A percentile compares a stretch with the other conserved stretches of the same genome.
These are phyloP conservation scores for Claviceps fusiformis DNA, from an alignment of 2,329 filamentous ascomycete genomes.

Conservation along the genomic window DNA sequence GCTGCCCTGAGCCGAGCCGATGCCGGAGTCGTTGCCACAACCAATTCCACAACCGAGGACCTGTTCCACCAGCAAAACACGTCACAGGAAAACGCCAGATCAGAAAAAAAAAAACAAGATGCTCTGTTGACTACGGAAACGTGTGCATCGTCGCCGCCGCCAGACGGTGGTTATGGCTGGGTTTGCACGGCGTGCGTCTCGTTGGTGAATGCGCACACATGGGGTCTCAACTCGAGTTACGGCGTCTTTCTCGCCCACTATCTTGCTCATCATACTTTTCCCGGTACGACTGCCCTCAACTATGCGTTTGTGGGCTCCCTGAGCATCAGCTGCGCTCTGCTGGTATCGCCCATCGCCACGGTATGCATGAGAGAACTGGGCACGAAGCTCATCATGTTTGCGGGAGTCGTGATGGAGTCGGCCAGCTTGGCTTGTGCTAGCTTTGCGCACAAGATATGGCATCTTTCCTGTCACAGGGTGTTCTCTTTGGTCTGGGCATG, in stretches of 20 bases:
- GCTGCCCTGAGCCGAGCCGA: neutral
- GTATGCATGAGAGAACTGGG: constrained; percentile 45
- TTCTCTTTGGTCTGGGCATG: constrained; percentile 67
- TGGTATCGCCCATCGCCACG: constrained; percentile 57
- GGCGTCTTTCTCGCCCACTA: constrained; percentile 44
- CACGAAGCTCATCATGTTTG: constrained; percentile 48
- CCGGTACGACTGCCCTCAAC: constrained; percentile 47
- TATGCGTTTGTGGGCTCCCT: constrained; percentile 61
- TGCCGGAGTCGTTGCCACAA: neutral
- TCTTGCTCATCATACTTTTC: constrained; percentile 44
- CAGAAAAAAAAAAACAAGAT: neutral
- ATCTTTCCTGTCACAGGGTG: constrained; percentile 61
- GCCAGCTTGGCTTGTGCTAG: constrained; percentile 55
- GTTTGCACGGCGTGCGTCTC: constrained; percentile 24
- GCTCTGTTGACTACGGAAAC: neutral
- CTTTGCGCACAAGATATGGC: constrained; percentile 57
- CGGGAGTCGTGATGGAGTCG: constrained; percentile 52
- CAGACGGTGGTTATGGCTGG: constrained; percentile 47
- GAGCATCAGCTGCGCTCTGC: constrained; percentile 34
- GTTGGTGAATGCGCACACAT: constrained; percentile 55
- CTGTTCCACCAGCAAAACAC: neutral
- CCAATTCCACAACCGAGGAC: neutral
- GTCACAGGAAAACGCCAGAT: neutral
- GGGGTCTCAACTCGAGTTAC: constrained; percentile 50
- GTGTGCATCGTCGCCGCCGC: constrained; percentile 21